Conservation (phyloP, 805 yeast species). For the Maudiozyma saulgeensis region DNA sequence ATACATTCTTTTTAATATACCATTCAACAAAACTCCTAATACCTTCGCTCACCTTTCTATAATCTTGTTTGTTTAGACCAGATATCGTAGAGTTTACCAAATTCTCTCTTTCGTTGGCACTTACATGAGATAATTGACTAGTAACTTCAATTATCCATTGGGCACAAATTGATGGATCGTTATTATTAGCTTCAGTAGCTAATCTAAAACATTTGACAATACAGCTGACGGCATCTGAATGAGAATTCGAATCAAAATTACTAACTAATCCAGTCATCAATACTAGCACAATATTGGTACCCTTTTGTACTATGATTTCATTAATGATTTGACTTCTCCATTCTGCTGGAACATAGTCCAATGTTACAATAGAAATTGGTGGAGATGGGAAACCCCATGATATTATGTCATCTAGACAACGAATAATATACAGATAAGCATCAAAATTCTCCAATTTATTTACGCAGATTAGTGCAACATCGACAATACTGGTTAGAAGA, state of each 20-base stretch:
- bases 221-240: constrained; percentile 67
- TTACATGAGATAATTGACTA: constrained; percentile 46
- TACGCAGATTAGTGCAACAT: constrained; percentile 45
- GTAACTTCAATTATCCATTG: constrained; percentile 49
- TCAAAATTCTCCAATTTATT: constrained; percentile 55
- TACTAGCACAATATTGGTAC: constrained; percentile 42
- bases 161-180: constrained; percentile 31
- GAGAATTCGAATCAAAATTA: constrained; percentile 60
- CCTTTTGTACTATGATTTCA: constrained; percentile 41
- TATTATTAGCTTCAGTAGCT: constrained; percentile 37
- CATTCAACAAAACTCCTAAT: constrained; percentile 72
- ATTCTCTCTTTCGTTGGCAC: constrained; percentile 57
- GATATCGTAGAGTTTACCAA: constrained; percentile 46
- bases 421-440: constrained; percentile 59
- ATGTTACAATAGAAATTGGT: constrained; percentile 57
- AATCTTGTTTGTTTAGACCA: constrained; percentile 60
- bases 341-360: constrained; percentile 44
- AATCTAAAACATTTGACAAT: constrained; percentile 53
- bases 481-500: constrained; percentile 43
- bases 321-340: constrained; percentile 41
- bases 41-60: constrained; percentile 60
- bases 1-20: constrained; percentile 71
- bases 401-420: constrained; percentile 69
- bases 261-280: constrained; percentile 60
- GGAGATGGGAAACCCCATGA: constrained; percentile 80